Conservation (phyloP, 2,329 filamentous ascomycete genomes). For the Alternaria sp. region DNA sequence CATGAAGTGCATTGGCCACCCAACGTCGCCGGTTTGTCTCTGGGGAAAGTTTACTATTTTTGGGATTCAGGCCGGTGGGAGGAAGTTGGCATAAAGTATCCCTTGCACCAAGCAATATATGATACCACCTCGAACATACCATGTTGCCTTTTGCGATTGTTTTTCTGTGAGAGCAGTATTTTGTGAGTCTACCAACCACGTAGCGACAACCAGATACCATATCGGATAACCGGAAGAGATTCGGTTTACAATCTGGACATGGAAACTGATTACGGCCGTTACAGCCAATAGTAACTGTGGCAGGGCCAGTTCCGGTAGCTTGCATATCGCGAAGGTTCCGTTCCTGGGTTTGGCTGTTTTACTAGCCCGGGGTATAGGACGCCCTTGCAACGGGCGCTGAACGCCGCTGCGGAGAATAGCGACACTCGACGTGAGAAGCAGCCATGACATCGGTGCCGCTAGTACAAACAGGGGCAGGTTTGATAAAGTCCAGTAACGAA, state of each 20-base stretch:
- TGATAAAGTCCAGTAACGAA: constrained; percentile 86
- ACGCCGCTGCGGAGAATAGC: constrained; percentile 55
- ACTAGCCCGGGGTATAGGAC: constrained; percentile 27
- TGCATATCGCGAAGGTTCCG: constrained; percentile 15
- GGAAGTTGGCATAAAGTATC: constrained; percentile 84
- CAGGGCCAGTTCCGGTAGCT: constrained; percentile 64
- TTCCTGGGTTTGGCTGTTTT: constrained; percentile 18
- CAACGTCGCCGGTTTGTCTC: background rate
- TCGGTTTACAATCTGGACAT: constrained; percentile 92
- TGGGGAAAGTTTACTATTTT: background rate
- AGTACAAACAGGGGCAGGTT: constrained; percentile 90
- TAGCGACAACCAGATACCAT: constrained; percentile 85
- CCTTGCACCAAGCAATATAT: constrained; percentile 86
- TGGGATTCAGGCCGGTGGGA: constrained; percentile 78
- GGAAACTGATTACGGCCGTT: constrained; percentile 79
- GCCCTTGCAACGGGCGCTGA: constrained; percentile 43
- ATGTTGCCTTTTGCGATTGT: constrained; percentile 17
- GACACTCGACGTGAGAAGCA: constrained; percentile 68
- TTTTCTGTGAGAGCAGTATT: background rate
- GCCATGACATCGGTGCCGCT: constrained; percentile 75
- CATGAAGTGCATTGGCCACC: background rate
- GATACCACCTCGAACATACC: constrained; percentile 64
- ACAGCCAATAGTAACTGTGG: constrained; percentile 76
- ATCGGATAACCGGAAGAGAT: constrained; percentile 87
- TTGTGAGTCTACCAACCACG: constrained; percentile 28